phyloP scores from a whole-genome alignment of 192 early-diverging fungal species.

The Coemansia furcata region DNA sequence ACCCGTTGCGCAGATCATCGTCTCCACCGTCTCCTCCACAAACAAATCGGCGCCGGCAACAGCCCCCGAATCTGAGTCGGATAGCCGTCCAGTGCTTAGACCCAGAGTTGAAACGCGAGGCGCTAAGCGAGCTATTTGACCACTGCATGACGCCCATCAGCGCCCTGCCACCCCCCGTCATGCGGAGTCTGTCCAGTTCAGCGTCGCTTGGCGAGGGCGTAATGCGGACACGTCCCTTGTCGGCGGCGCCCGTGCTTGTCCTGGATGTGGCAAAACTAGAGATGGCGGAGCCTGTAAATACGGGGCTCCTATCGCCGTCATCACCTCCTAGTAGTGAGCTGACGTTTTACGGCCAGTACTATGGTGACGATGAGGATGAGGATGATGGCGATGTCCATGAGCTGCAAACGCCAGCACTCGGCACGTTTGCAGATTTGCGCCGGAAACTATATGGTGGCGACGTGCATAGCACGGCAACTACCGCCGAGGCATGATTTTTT shows the following conservation, averaged over 20 bases:
- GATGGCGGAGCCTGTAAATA: neutral
- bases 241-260: conserved; percentile 36
- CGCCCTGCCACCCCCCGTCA: neutral
- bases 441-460: conserved; percentile 48
- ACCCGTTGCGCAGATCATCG: conserved; percentile 12
- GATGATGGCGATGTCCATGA: conserved; percentile 9
- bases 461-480: conserved; percentile 15
- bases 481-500: conserved; percentile 6
- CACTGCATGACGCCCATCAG: conserved; percentile 50
- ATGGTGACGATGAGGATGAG: conserved; percentile 6
- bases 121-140: conserved; percentile 53
- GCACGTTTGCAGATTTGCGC: conserved; percentile 50
- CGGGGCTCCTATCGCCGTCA: conserved; percentile 23
- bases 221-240: conserved; percentile 36
- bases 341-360: conserved; percentile 2
- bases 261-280: conserved; percentile 6
- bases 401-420: conserved; percentile 8
- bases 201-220: neutral
- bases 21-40: conserved; percentile 8
- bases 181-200: neutral
- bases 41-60: neutral
- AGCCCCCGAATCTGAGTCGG: conserved; percentile 6
- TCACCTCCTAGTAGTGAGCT: conserved; percentile 9
- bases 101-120: conserved; percentile 48
- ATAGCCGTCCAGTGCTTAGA: conserved; percentile 44